Percentiles rank a stretch among this genome's conserved stretches.
These are phyloP conservation scores for Lumnitzera littorea DNA, from an alignment of 345 rosid genomes.

Conservation along the genomic window DNA sequence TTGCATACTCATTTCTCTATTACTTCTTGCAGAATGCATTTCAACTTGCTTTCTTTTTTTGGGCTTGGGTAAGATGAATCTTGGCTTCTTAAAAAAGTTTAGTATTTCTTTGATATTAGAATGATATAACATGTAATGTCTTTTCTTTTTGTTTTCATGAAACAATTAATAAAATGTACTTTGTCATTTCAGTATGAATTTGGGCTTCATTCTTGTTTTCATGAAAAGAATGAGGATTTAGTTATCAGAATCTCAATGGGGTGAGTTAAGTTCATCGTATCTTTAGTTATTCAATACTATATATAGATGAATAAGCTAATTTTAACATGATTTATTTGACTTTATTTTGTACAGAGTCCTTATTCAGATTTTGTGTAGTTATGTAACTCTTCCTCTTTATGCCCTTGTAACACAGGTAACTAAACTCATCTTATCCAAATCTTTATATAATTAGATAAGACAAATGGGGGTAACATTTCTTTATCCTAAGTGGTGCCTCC, in stretches of 20 bases:
- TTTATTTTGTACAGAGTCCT: conserved; percentile 35
- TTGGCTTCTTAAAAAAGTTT: too few species aligned
- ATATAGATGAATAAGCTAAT: background rate
- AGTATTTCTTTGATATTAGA: too few species aligned
- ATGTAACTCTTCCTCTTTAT: conserved; percentile 86
- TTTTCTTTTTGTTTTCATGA: background rate
- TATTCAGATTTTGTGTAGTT: conserved; percentile 84
- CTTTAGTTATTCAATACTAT: too few species aligned
- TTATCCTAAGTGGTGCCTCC: too few species aligned
- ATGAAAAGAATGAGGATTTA: conserved; percentile 30
- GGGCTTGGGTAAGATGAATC: conserved; percentile 58
- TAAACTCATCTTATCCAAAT: background rate
- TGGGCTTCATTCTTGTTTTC: conserved; percentile 56
- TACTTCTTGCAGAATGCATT: conserved; percentile 64
- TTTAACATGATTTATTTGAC: background rate
- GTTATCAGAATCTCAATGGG: conserved; percentile 63
- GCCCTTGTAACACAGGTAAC: conserved; percentile 83
- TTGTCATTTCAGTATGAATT: conserved; percentile 47
- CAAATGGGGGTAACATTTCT: too few species aligned
- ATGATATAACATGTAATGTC: too few species aligned
- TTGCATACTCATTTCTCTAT: background rate
- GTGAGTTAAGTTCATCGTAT: conserved; percentile 23
- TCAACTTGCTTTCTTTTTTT: conserved; percentile 74
- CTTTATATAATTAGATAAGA: background rate
- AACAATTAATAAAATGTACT: background rate